Evolutionary conservation across 345 rosid species (phyloP), one percentile per base, ranked within the genome.

Genomic region (Salix viminalis): DNA sequence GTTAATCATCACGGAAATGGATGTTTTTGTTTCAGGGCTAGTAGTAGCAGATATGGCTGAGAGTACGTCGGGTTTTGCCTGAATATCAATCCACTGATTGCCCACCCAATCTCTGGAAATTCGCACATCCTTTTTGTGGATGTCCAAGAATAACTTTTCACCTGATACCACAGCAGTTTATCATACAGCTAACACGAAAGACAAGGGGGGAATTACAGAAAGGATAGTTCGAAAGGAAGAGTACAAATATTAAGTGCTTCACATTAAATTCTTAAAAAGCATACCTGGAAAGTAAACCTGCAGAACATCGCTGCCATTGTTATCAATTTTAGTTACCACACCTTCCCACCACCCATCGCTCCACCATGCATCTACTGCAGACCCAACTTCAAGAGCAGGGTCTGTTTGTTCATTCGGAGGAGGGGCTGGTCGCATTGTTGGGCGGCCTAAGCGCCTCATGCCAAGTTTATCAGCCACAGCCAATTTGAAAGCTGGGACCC

Each of bases 281-380:
- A 44, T 85, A 96, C 98, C 97, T 70, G 97, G 91, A 82, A 87
- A 87, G 82, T 87, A 91, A 72, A 93, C 83, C 82, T 86, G 91
- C 74, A 93, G 72, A 79, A 80, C 78, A 68, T 88, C 88, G 64
- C 82, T 67, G 36, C 69, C 66, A 32, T 75, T 75, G 65, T 81
- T 80, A 69, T 71, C 75, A 32, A 76, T 79, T 79, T 86, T 87
- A 50, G 84, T 85, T 39, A 93, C 87, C 77, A 93, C 90, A 56
- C 97, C 99, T 86, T 96, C 99, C 97, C 99, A 96, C 99, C 98
- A 95, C 75, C 99, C 99, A 90, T 96, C 99, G 60, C 93, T 95
- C 99, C 99, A 95, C 97, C 99, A 93, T 26, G 92, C 96, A 89
- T 95, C 99, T 68, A 95, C 94, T 65, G 99, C 91, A 77, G 80